Conservation (phyloP, 495 filamentous ascomycete genomes). For the Penicillium alfredii region DNA sequence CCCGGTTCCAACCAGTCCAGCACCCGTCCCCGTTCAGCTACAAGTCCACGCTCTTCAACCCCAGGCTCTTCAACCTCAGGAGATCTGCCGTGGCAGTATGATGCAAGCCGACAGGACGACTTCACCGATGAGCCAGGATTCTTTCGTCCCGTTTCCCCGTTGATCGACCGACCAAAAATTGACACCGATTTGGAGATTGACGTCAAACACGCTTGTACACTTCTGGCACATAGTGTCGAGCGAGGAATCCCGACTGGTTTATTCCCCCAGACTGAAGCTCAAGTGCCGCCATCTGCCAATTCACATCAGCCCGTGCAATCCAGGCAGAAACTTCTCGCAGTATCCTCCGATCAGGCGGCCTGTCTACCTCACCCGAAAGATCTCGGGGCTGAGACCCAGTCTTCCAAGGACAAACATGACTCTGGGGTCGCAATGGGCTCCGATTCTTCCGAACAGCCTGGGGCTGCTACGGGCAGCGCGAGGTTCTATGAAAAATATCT, state of each 20-base stretch:
- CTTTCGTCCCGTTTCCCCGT: constrained; percentile 16
- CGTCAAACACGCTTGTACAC: constrained; percentile 18
- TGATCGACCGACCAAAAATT: constrained; percentile 16
- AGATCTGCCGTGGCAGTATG: constrained; percentile 2
- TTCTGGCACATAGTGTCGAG: constrained; percentile 22
- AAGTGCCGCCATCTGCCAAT: too few relatives aligned
- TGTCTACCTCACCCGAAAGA: too few relatives aligned
- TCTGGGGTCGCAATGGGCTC: constrained; percentile 8
- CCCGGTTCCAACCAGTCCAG: constrained; percentile 2
- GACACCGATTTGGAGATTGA: constrained; percentile 20
- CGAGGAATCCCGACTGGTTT: constrained; percentile 20
- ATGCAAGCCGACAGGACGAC: constrained; percentile 9
- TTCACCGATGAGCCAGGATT: constrained; percentile 22
- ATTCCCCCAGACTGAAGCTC: constrained; percentile 2
- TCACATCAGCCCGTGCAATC: neutral
- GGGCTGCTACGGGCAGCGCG: neutral
- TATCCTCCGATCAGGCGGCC: too few relatives aligned
- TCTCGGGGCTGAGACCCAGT: too few relatives aligned
- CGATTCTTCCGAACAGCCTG: constrained; percentile 2
- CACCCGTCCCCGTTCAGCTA: constrained; percentile 19
- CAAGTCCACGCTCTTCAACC: constrained; percentile 13
- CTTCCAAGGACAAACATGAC: neutral
- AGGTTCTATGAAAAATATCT: constrained; percentile 17
- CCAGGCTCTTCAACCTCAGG: too few relatives aligned
- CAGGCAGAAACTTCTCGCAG: neutral